Base-by-base conservation (phyloP, 306 rosid species). In the Corylus avellana region DNA sequence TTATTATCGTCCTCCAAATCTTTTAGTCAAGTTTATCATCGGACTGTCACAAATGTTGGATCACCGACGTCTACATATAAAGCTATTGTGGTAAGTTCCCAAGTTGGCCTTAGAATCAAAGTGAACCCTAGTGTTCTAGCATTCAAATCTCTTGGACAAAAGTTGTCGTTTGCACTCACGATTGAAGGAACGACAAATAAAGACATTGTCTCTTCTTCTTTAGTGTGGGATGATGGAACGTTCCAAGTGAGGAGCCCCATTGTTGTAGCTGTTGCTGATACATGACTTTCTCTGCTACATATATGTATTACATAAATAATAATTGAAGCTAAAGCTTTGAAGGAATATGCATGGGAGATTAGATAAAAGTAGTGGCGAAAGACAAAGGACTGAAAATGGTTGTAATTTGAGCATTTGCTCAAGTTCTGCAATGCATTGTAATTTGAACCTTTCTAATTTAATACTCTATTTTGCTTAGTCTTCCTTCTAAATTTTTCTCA, bases 231-330 rank as follows among this genome's bases (percentile, higher is more conserved):
- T 74, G 92, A 87, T 68, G 90, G 86, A 10, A n/a, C 48, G 0
- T 63, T 58, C 74, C 79, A 84, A 78, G 89, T 88, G 47, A 87
- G 87, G 63, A 88, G 91, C 32, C 92, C 91, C 58, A 85, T 88
- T 50, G 50, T 80, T 39, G 85, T 86, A 66, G 72, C 42, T 75
- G 66, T 59, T 46, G 46, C 0, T 5, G 46, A 42, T 5, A 7
- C 46, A 42, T 42, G 46, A 42, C 8, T 5, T 42, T 42, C 46
- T 42, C 7, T 42, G 8, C 8, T 39, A 39, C 44, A 39, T 39
- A 4, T 39, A 39, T 39, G 39, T 35, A 35, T 35, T 39, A 39
- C 44, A 4, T 39, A n/a, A 1, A 16, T 54, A 18, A 18, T 57
- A 9, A 56, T 56, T 8, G 9, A 20, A 57, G 63, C 12, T 9